Base-by-base conservation (phyloP, 768 basidiomycete species). In the Tylopilus subfusipes region DNA sequence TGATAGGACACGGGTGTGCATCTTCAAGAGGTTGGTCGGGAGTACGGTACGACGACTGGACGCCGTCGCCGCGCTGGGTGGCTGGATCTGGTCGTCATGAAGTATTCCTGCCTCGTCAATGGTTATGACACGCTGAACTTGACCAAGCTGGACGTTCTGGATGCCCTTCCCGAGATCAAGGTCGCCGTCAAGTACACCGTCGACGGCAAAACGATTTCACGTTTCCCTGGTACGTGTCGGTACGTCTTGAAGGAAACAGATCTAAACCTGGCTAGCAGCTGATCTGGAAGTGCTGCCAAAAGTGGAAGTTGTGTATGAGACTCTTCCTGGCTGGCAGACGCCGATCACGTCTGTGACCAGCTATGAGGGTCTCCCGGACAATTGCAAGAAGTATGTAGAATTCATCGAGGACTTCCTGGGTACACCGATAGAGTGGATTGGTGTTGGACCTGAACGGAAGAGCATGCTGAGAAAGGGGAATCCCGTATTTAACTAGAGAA, bases 1-100 rank as follows among this genome's bases (percentile, higher is more conserved):
- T 11, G 40, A 40, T 63, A 94, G 93, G 83, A 86, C 25, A 69
- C 86, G 38, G 97, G 97, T 12, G 78, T 80, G 19, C 92, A 93
- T 62, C 74, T 99, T 18, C 97, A 98, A 76, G 92, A 95, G 72
- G 86, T 98, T 9, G 97, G 97, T 6, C 80, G 78, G 43, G 97
- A 99, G 69, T 97, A 81, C 59, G 97, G 97, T 19, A 85, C 83
- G 24, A 97, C 94, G 2, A 99, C 97, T 1, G 97, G 97, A 8
- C 85, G 97, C 27, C 78, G 90, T 34, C 81, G 97, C 54, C 88
- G 97, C 50, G 93, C 94, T 71, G 97, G 97, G 13, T 99, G 97
- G 97, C 84, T 99, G 42, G 97, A 99, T 72, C 78, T 98, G 14
- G 92, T 98, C 52, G 93, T 98, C 39, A 81, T 99, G 78, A 87